These are phyloP conservation scores for Durio zibethinus DNA, from an alignment of 345 rosid genomes.

Conservation along the genomic window DNA sequence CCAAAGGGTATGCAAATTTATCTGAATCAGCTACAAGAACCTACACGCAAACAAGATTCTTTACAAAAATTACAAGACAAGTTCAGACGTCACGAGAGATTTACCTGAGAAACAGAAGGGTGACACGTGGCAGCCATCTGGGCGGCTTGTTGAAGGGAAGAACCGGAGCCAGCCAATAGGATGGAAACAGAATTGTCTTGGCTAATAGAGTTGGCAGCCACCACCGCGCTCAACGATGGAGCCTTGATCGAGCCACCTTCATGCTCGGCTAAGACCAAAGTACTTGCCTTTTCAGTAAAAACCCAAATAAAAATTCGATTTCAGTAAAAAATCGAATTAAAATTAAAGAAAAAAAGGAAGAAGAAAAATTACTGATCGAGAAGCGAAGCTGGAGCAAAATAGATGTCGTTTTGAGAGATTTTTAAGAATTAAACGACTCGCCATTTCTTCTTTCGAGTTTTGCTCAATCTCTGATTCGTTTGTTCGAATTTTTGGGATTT, in stretches of 20 bases:
- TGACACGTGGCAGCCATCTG: conserved; percentile 68
- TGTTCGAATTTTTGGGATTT: not conserved
- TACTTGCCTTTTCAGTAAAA: conserved; percentile 48
- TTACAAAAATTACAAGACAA: not conserved
- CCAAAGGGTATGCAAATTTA: conserved; percentile 58
- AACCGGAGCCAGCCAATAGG: conserved; percentile 82
- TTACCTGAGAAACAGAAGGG: conserved; percentile 73
- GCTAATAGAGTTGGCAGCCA: conserved; percentile 63
- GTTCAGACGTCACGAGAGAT: not conserved
- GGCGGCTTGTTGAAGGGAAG: conserved; percentile 74
- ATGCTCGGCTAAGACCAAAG: conserved; percentile 75
- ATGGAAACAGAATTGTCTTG: conserved; percentile 55
- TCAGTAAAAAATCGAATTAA: not conserved
- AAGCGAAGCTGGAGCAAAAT: not conserved
- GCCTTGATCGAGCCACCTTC: conserved; percentile 67
- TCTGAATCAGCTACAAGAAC: conserved; percentile 91
- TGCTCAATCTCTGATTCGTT: conserved; percentile 16
- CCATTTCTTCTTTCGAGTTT: conserved; percentile 29
- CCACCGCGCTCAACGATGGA: conserved; percentile 65
- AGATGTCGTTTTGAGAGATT: conserved; percentile 15
- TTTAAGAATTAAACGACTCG: conserved; percentile 12
- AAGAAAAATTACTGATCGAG: conserved; percentile 32
- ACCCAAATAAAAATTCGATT: too few relatives aligned
- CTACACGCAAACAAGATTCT: conserved; percentile 29
- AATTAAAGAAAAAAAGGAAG: not conserved